Conservation (phyloP, 1,284 basidiomycete species). For the Garcileccinum viscosum region DNA sequence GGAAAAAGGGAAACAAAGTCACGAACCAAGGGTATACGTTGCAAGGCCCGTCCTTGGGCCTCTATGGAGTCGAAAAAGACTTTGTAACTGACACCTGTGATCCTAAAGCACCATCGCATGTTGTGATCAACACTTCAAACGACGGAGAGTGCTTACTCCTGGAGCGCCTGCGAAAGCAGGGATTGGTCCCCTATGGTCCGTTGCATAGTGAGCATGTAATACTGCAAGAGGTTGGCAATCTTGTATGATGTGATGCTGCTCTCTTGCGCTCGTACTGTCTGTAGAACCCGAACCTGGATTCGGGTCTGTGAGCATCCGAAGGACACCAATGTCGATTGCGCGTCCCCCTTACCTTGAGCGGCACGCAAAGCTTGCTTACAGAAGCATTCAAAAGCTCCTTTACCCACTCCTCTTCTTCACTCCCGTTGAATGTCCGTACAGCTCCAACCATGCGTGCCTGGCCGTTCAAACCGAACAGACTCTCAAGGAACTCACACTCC, state of each 20-base stretch:
- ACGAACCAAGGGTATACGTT: conserved; percentile 75
- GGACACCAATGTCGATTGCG: not conserved
- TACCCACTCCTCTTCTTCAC: conserved; percentile 83
- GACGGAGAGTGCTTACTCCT: conserved; percentile 65
- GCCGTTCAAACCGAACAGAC: conserved; percentile 72
- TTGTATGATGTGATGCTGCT: conserved; percentile 91
- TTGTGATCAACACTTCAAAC: not conserved
- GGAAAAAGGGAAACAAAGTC: not conserved
- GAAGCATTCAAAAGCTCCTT: conserved; percentile 82
- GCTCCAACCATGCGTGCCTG: conserved; percentile 76
- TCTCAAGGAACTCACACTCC: conserved; percentile 91
- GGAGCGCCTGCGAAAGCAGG: conserved; percentile 75
- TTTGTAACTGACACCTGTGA: conserved; percentile 80
- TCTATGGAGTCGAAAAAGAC: conserved; percentile 88
- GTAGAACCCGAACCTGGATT: conserved; percentile 80
- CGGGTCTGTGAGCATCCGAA: not conserved
- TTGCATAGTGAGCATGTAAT: conserved; percentile 92
- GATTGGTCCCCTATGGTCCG: conserved; percentile 88
- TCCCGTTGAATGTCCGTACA: conserved; percentile 59
- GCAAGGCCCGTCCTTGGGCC: conserved; percentile 77
- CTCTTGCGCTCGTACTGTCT: conserved; percentile 92
- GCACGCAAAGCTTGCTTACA: conserved; percentile 85
- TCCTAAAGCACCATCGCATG: conserved; percentile 49
- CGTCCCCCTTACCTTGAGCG: conserved; percentile 69
- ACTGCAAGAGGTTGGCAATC: conserved; percentile 92